A percentile compares a stretch with the other conserved stretches of the same genome.
phyloP scores from a whole-genome alignment of 768 basidiomycete genomes.

The Strobilomyces echinocephalus region DNA sequence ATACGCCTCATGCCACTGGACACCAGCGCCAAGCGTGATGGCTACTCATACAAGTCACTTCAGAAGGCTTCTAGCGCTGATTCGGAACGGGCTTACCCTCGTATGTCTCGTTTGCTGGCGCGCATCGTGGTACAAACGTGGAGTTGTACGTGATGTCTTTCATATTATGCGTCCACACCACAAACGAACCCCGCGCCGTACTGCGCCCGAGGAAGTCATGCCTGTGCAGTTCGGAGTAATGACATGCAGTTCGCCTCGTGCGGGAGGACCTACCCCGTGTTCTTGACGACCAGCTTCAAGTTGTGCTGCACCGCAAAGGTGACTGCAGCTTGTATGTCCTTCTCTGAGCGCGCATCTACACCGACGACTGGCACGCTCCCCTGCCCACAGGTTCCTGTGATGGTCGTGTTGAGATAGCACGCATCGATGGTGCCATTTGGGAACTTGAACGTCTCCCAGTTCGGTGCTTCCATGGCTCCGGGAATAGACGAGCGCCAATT shows the following conservation, averaged over 20 bases:
- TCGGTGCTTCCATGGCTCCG: conserved; percentile 36
- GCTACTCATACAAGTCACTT: neutral
- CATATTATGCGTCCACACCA: conserved; percentile 43
- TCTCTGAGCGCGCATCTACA: conserved; percentile 19
- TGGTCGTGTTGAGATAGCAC: conserved; percentile 30
- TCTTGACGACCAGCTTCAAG: conserved; percentile 25
- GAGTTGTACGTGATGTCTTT: conserved; percentile 35
- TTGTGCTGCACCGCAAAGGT: conserved; percentile 19
- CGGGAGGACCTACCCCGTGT: conserved; percentile 20
- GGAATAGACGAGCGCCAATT: conserved; percentile 39
- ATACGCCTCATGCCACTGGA: conserved; percentile 45
- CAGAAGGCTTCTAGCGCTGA: neutral
- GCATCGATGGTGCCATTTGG: conserved; percentile 42
- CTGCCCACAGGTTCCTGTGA: conserved; percentile 19
- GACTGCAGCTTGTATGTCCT: conserved; percentile 26
- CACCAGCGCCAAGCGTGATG: neutral
- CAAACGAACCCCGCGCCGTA: conserved; percentile 33
- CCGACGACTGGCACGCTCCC: conserved; percentile 24
- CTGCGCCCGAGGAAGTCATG: conserved; percentile 41
- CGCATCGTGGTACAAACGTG: conserved; percentile 33
- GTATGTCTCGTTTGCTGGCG: conserved; percentile 10
- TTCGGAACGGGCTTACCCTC: conserved; percentile 19
- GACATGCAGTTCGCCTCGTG: neutral
- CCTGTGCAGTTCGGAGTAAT: conserved; percentile 6
- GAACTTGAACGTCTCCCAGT: conserved; percentile 34